Evolutionary conservation across 805 yeast species (phyloP).

Genomic region (Candida nemodendra): DNA sequence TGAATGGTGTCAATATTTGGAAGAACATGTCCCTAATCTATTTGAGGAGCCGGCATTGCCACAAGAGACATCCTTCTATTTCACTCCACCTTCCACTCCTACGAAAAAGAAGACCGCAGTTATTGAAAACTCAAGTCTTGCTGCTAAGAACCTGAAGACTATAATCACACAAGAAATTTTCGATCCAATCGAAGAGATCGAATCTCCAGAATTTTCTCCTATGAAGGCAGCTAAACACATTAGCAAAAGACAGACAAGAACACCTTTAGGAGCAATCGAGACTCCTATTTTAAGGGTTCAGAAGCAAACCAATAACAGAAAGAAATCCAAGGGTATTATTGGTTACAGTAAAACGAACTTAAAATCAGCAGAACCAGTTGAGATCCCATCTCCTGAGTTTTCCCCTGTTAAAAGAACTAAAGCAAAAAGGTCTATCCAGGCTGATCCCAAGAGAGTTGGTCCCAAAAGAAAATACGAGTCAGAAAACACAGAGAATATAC

Average conservation of each 20-base stretch:
- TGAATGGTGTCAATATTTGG: slow-evolving; percentile 62
- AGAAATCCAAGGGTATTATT: no score
- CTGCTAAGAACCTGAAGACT: slow-evolving; percentile 3
- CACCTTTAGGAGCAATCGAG: no score
- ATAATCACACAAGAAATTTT: slow-evolving; percentile 4
- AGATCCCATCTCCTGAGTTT: no score
- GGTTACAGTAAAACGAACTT: no score
- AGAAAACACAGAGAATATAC: no score
- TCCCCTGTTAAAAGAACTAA: slow-evolving; percentile 10
- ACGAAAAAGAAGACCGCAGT: slow-evolving; percentile 5
- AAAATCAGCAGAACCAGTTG: no score
- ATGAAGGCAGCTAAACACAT: no score
- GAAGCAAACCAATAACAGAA: no score
- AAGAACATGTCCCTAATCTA: slow-evolving; percentile 54
- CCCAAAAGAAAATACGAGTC: not conserved
- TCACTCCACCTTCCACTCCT: slow-evolving; percentile 26
- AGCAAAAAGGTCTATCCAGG: no score
- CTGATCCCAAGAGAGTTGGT: no score
- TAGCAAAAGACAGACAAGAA: no score
- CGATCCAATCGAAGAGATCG: slow-evolving; percentile 2
- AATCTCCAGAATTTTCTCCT: slow-evolving; percentile 2
- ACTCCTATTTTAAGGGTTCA: no score
- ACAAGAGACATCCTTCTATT: slow-evolving; percentile 19
- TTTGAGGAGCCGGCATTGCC: slow-evolving; percentile 40
- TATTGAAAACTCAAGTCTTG: slow-evolving; percentile 2